These are phyloP conservation scores for Umbelopsis isabellina DNA, from an alignment of 192 early-diverging fungal genomes.

Conservation along the genomic window DNA sequence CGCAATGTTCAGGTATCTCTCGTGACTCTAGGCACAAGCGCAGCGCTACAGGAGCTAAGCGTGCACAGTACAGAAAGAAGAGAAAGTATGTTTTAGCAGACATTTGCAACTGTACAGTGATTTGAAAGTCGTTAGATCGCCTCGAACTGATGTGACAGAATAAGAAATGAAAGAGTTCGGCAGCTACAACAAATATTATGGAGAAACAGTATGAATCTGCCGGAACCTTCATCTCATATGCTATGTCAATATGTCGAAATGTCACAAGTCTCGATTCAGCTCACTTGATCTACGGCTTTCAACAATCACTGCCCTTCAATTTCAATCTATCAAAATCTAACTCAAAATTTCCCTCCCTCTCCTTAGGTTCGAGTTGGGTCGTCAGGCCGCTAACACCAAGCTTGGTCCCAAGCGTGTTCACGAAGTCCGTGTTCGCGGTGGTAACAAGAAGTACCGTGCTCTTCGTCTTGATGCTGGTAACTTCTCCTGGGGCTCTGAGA, in stretches of 20 bases:
- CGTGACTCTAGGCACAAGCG: slow-evolving; percentile 99
- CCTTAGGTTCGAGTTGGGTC: slow-evolving; percentile 90
- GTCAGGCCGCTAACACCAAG: slow-evolving; percentile 98
- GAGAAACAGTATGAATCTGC: background rate
- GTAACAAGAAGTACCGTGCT: slow-evolving; percentile 98
- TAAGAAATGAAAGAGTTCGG: too few species aligned
- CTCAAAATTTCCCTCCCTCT: background rate
- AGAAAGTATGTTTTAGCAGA: slow-evolving; percentile 72
- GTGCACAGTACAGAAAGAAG: slow-evolving; percentile 99
- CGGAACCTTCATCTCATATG: background rate
- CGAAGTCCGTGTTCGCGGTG: slow-evolving; percentile 95
- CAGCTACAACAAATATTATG: too few species aligned
- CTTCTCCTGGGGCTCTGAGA: slow-evolving; percentile 98
- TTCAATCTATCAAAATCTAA: background rate
- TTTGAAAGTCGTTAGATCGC: too few species aligned
- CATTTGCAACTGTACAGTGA: background rate
- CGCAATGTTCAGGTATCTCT: slow-evolving; percentile 85
- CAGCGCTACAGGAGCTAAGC: slow-evolving; percentile 96
- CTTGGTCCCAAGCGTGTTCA: slow-evolving; percentile 97
- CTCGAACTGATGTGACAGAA: too few species aligned
- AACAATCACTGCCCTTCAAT: too few species aligned
- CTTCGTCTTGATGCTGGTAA: slow-evolving; percentile 97
- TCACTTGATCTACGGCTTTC: background rate
- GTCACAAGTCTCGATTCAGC: background rate
- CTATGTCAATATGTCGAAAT: too few species aligned